Percentiles rank a stretch among this genome's conserved stretches.
phyloP scores from a whole-genome alignment of 1,139 yeast species.

The Hyphopichia wangnamkhiaoensis region DNA sequence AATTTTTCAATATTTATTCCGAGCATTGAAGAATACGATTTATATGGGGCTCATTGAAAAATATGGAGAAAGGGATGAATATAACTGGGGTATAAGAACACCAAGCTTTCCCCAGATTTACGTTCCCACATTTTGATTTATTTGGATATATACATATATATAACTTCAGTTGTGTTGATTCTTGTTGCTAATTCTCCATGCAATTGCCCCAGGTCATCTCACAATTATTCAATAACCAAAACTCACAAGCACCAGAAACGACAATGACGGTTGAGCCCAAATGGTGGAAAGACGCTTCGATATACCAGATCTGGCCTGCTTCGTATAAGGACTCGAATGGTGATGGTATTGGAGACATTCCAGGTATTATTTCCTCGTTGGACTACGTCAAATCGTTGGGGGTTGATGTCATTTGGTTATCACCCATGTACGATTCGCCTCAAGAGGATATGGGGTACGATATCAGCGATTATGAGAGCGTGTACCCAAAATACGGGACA shows the following conservation, averaged over 20 bases:
- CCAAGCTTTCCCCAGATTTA: too few species aligned
- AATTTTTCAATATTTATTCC: too few species aligned
- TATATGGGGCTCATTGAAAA: too few species aligned
- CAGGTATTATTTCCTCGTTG: constrained; percentile 23
- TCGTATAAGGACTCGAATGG: constrained; percentile 28
- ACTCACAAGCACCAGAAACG: too few species aligned
- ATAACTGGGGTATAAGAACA: too few species aligned
- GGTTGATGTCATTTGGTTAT: constrained; percentile 23
- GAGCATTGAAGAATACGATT: too few species aligned
- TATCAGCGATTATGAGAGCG: constrained; percentile 22
- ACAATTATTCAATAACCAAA: too few species aligned
- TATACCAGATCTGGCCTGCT: constrained; percentile 29
- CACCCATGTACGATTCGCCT: constrained; percentile 27
- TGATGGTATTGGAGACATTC: constrained; percentile 25
- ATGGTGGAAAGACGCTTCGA: constrained; percentile 26
- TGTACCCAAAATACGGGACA: constrained; percentile 25
- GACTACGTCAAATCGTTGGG: constrained; percentile 23
- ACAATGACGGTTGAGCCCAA: constrained; percentile 6
- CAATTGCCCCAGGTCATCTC: too few species aligned
- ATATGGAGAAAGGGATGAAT: too few species aligned
- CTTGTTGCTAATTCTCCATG: too few species aligned
- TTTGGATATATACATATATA: too few species aligned
- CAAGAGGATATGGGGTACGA: constrained; percentile 30
- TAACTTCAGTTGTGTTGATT: too few species aligned
- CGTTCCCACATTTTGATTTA: neutral